Evolutionary conservation across 2,329 filamentous ascomycete genomes (phyloP).

Genomic region (Colletotrichum sp.): DNA sequence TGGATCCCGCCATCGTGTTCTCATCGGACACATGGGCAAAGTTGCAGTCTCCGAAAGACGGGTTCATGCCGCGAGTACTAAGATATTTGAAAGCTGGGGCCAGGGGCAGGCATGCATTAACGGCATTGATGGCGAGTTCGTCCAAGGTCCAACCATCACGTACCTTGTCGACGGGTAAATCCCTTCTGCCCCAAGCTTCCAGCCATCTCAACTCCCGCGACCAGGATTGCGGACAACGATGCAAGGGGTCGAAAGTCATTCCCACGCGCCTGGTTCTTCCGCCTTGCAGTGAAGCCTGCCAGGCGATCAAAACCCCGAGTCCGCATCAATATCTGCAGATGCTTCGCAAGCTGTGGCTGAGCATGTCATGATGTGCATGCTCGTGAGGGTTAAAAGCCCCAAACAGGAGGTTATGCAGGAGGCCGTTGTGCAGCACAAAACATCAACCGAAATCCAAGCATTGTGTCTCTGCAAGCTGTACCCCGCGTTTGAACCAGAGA

Average conservation of each 20-base stretch:
- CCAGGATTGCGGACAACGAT: background rate
- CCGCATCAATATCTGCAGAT: background rate
- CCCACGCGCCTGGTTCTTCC: background rate
- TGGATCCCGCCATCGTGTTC: background rate
- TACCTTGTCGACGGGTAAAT: background rate
- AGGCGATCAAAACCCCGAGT: background rate
- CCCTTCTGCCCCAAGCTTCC: conserved; percentile 8
- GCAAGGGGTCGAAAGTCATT: background rate
- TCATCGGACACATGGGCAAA: background rate
- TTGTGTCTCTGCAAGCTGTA: background rate
- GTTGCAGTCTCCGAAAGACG: background rate
- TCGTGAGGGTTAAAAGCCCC: conserved; percentile 1
- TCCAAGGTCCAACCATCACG: conserved; percentile 1
- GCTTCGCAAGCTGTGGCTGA: conserved; percentile 1
- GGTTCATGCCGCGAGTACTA: background rate
- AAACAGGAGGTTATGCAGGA: background rate
- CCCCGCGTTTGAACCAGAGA: conserved; percentile 4
- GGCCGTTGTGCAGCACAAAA: background rate
- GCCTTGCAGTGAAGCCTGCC: background rate
- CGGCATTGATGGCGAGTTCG: background rate
- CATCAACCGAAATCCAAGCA: background rate
- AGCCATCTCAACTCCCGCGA: background rate
- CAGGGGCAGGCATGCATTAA: background rate
- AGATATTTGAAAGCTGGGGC: background rate
- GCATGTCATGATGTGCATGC: background rate